Base-by-base conservation (phyloP, 345 rosid genomes). In the Eutrema heterophyllum region DNA sequence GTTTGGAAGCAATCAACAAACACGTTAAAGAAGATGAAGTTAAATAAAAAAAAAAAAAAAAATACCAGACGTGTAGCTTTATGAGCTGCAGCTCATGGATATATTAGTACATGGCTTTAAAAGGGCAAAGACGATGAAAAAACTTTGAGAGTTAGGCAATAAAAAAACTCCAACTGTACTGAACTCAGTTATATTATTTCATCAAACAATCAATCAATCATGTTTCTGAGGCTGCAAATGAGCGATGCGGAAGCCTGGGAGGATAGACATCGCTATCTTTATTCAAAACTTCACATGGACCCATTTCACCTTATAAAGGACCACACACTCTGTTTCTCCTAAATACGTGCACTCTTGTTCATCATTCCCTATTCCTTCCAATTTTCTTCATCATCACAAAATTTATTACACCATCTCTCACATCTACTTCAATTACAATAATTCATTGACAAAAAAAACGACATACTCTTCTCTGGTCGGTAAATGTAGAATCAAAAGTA, bases 141-240 rank as follows among this genome's bases (percentile, higher is more conserved):
- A 44, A 15, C 60, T 67, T 35, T 51, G 41, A 41, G 50, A 15
- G 38, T 21, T 32, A 33, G 7, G 10, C 26, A 67, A 56, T 48
- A 6, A 53, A 48, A 32, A 51, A 48, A 14, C 12, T 11, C 41
- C 72, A 70, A 76, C 64, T 52, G 79, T 75, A 61, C 15, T 18
- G 21, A 58, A 7, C 7, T 8, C 21, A 40, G 21, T 68, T 68
- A 68, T 60, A 55, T 44, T 44, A 39, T 62, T 41, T 53, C 26
- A 61, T 15, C 21, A 7, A 41, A 6, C 38, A 5, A 44, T 0
- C 1, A 24, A 36, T 29, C 44, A 64, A 43, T 30, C 73, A 56
- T 64, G 70, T 78, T 84, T 84, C 76, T 82, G 90, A 81, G 90
- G 93, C 86, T 78, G 75, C 77, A 74, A 81, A 76, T 58, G 59